Conservation (phyloP, 257 asterid species). For the Gynochthodes officinalis region DNA sequence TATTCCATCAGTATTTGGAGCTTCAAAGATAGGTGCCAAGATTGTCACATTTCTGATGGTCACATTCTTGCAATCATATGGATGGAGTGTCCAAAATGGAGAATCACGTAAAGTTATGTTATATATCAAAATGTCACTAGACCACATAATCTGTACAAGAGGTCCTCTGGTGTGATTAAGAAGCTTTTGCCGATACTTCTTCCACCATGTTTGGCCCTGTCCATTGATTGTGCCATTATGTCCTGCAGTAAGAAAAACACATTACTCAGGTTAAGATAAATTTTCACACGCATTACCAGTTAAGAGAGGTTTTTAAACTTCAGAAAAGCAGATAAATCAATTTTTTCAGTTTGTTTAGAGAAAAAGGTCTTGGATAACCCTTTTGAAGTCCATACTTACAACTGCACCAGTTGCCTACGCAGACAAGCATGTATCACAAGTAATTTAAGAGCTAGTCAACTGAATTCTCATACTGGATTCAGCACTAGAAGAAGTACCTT, state of each 20-base stretch:
- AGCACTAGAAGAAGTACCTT: neutral
- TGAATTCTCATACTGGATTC: neutral
- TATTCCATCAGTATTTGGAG: conserved; percentile 54
- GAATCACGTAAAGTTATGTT: conserved; percentile 45
- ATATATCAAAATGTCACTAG: conserved; percentile 40
- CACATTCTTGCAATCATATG: conserved; percentile 49
- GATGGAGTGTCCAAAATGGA: conserved; percentile 57
- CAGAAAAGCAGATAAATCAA: neutral
- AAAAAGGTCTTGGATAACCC: neutral
- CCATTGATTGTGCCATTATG: conserved; percentile 53
- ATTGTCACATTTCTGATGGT: conserved; percentile 37
- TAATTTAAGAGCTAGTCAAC: neutral
- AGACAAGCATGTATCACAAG: neutral
- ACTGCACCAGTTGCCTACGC: neutral
- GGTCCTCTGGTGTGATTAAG: conserved; percentile 52
- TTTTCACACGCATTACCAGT: neutral
- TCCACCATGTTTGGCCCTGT: conserved; percentile 59
- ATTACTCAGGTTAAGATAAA: neutral
- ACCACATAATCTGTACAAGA: conserved; percentile 52
- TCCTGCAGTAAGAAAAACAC: conserved; percentile 26
- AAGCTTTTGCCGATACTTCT: conserved; percentile 41
- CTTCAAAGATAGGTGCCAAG: conserved; percentile 42
- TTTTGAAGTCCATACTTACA: neutral
- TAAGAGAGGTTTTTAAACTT: neutral
- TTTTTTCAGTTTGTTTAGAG: neutral